Evolutionary conservation across 768 basidiomycete genomes (phyloP), one percentile per base, ranked within the genome.

Genomic region (Holtermannia corniformis): DNA sequence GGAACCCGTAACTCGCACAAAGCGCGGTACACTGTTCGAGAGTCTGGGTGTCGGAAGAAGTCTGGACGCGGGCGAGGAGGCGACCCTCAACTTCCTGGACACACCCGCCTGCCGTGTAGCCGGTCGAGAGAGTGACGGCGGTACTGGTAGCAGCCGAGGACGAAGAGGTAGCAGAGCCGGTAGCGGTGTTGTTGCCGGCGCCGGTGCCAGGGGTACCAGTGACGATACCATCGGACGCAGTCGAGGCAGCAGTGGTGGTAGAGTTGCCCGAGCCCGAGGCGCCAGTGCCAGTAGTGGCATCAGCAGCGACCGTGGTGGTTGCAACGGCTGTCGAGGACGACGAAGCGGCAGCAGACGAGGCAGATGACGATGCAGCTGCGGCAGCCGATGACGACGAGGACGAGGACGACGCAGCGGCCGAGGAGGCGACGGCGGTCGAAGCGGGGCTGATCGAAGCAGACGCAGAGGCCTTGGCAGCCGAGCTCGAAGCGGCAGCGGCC

Each of bases 81-180:
- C 59, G 54, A 20, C 57, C 57, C 28, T 54, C 41, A 14, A 61
- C 59, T 51, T 63, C 62, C 50, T 63, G 62, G 24, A 60, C 52
- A 50, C 62, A 63, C 5, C 59, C 49, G 41, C 51, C 55, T 14
- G 52, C 14, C 11, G 16, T 49, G 21, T 7, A 37, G 16, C 32
- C 37, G 46, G 52, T 44, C 14, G 43, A 42, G 21, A 41, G 55
- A 2, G 49, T 44, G 12, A 53, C 60, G 16, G 57, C 54, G 12
- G 22, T 32, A 22, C 42, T 44, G 23, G 44, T 42, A 16, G 54
- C 46, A 25, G 52, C 44, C 16, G 40, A 13, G 16, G 41, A 14
- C 32, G 21, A 37, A 23, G 45, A 28, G 23, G 55, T 48, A 1
- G 53, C 50, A 12, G 54, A 44, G 14, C 44, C 52, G 23, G 50